Evolutionary conservation across 495 filamentous ascomycete species (phyloP).

Genomic region (Penicillium argentinense): DNA sequence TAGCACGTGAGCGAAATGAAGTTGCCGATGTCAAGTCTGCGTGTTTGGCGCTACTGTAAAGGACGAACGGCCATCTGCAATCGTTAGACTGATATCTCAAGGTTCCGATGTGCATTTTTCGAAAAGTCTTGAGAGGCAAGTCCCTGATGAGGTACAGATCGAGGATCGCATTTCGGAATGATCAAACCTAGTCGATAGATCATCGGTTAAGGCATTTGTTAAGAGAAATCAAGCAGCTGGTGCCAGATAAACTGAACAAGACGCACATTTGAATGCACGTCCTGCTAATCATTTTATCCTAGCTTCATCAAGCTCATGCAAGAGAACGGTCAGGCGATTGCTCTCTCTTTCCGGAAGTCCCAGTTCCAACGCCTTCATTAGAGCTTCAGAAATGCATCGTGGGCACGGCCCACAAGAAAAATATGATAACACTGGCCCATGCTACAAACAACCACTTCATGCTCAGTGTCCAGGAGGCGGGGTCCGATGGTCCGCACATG

Average conservation of each 20-base stretch:
- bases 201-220: slow-evolving; percentile 6
- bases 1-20: slow-evolving; percentile 4
- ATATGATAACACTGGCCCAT: slow-evolving; percentile 5
- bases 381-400: slow-evolving; percentile 8
- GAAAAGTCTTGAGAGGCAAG: background rate
- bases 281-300: background rate
- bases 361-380: slow-evolving; percentile 5
- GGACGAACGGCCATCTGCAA: slow-evolving; percentile 6
- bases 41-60: slow-evolving; percentile 5
- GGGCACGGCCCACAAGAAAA: slow-evolving; percentile 2
- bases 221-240: slow-evolving; percentile 2
- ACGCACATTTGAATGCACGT: background rate
- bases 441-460: slow-evolving; percentile 4
- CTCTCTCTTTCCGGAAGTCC: slow-evolving; percentile 4
- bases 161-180: slow-evolving; percentile 9
- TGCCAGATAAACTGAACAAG: background rate
- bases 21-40: slow-evolving; percentile 10
- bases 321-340: slow-evolving; percentile 7
- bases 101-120: background rate
- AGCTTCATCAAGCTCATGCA: slow-evolving; percentile 12
- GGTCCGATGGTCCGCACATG: slow-evolving; percentile 2
- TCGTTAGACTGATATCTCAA: slow-evolving; percentile 3
- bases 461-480: slow-evolving; percentile 1
- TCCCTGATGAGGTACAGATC: background rate
- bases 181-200: background rate